phyloP scores from a whole-genome alignment of 2,329 filamentous ascomycete species.

The Sarocladium kiliense region DNA sequence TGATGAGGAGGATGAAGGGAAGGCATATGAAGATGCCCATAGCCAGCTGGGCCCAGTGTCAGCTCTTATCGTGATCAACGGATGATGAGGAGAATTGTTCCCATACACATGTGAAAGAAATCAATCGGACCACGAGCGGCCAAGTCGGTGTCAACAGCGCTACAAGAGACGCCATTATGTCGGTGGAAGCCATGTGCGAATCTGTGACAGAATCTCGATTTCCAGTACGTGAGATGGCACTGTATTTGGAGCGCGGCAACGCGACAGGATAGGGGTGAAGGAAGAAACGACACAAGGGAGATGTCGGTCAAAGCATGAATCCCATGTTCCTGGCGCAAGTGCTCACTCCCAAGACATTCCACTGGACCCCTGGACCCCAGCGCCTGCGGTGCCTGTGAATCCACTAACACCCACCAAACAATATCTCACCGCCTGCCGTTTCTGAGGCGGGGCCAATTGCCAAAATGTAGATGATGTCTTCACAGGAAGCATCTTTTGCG shows the following conservation, averaged over 20 bases:
- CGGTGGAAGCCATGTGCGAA: slow-evolving; percentile 3
- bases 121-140: slow-evolving; percentile 27
- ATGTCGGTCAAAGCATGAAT: slow-evolving; percentile 1
- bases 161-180: slow-evolving; percentile 20
- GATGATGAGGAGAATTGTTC: background rate
- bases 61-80: background rate
- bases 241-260: background rate
- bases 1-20: slow-evolving; percentile 41
- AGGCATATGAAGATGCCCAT: slow-evolving; percentile 41
- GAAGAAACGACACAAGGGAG: background rate
- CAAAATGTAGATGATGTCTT: slow-evolving; percentile 7
- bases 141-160: slow-evolving; percentile 23
- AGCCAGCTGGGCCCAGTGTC: slow-evolving; percentile 27
- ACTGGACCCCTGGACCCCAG: background rate
- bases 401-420: background rate
- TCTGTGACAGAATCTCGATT: background rate
- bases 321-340: background rate
- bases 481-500: background rate
- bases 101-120: slow-evolving; percentile 32
- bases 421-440: slow-evolving; percentile 22
- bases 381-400: background rate
- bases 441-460: slow-evolving; percentile 7
- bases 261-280: background rate
- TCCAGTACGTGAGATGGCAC: background rate
- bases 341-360: background rate